Percentiles rank a stretch among this genome's conserved stretches.
Evolutionary conservation across 2,329 filamentous ascomycete species (phyloP).

Genomic region (Stagonosporopsis cucurbitacearum): DNA sequence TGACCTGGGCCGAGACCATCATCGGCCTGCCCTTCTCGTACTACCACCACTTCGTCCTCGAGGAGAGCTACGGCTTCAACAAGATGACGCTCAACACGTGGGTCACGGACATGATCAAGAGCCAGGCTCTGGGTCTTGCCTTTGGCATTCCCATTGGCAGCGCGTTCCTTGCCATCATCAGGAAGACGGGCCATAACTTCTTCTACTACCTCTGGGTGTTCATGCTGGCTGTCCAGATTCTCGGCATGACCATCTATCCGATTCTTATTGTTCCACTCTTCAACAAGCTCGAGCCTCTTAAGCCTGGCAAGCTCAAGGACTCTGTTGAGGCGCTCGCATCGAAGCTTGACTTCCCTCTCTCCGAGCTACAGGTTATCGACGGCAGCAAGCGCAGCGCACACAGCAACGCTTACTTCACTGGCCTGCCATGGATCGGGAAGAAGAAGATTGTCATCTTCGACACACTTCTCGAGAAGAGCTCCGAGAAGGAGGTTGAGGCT

Average conservation of each 20-base stretch:
- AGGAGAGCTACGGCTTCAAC: constrained; percentile 98
- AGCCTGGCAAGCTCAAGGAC: constrained; percentile 86
- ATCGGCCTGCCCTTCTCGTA: constrained; percentile 81
- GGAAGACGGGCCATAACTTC: constrained; percentile 91
- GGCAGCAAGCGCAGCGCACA: constrained; percentile 87
- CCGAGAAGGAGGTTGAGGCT: constrained; percentile 89
- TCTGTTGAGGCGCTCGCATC: constrained; percentile 84
- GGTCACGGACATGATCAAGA: constrained; percentile 89
- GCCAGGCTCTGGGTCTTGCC: constrained; percentile 78
- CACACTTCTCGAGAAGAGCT: constrained; percentile 94
- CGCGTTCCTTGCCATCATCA: constrained; percentile 90
- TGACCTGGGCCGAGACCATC: constrained; percentile 80
- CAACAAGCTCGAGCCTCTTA: constrained; percentile 94
- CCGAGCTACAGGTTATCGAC: constrained; percentile 93
- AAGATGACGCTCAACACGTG: constrained; percentile 93
- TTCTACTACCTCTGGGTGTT: constrained; percentile 99
- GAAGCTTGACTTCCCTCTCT: constrained; percentile 87
- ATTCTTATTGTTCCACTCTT: constrained; percentile 93
- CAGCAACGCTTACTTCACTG: constrained; percentile 95
- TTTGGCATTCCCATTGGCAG: constrained; percentile 88
- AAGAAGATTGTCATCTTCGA: constrained; percentile 99
- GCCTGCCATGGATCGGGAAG: constrained; percentile 85
- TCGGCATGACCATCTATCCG: constrained; percentile 95
- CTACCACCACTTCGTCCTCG: constrained; percentile 94
- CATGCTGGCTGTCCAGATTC: constrained; percentile 84